These are phyloP conservation scores for Chaetomium sp. DNA, from an alignment of 2,329 filamentous ascomycete species.

Conservation along the genomic window DNA sequence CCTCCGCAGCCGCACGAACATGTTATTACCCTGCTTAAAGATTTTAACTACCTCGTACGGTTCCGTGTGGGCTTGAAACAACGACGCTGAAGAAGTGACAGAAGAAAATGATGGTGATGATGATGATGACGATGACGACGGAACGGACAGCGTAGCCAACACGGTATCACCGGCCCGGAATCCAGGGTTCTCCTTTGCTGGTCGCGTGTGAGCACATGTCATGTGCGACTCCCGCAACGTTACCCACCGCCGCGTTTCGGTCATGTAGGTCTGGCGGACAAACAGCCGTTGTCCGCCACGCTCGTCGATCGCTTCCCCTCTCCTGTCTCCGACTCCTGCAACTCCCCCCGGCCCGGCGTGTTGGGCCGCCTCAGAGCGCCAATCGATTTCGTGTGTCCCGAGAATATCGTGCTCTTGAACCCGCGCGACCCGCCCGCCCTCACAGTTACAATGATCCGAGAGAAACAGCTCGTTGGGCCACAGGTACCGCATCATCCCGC, in stretches of 20 bases:
- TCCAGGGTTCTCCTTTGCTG: conserved; percentile 3
- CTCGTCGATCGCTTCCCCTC: conserved; percentile 23
- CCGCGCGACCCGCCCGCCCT: conserved; percentile 32
- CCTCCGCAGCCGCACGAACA: conserved; percentile 40
- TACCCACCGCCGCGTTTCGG: conserved; percentile 54
- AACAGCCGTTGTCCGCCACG: conserved; percentile 53
- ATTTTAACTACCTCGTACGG: conserved; percentile 51
- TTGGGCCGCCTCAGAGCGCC: conserved; percentile 41
- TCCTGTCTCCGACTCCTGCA: no score
- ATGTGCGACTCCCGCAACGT: conserved; percentile 51
- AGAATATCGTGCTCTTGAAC: conserved; percentile 51
- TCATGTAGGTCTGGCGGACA: conserved; percentile 62
- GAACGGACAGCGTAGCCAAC: conserved; percentile 35
- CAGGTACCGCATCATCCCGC: conserved; percentile 61
- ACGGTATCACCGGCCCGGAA: conserved; percentile 52
- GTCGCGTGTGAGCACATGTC: conserved; percentile 38
- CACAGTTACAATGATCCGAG: conserved; percentile 69
- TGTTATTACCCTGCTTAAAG: conserved; percentile 23
- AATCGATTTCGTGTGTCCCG: conserved; percentile 51
- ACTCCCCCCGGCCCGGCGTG: no score
- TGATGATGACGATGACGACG: not conserved
- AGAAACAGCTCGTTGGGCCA: conserved; percentile 69
- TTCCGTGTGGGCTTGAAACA: conserved; percentile 39
- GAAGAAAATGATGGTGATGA: no score
- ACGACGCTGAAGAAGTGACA: no score